A percentile compares a stretch with the other conserved stretches of the same genome.
Conservation (phyloP, 2,329 filamentous ascomycete genomes). For the Hymenoscyphus albidus region DNA sequence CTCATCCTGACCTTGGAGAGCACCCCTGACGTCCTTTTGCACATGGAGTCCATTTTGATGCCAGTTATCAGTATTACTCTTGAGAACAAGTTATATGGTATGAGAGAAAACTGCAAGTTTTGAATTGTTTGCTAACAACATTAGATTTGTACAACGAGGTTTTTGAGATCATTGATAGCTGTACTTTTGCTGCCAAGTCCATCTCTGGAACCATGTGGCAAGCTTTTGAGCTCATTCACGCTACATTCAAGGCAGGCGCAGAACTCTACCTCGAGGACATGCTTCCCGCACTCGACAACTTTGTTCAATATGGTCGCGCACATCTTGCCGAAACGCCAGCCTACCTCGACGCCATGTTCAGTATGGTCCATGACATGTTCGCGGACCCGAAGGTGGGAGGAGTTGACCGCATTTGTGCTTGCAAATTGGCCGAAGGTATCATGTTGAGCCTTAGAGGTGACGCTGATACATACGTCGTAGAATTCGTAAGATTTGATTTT, state of each 20-base stretch:
- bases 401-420: constrained; percentile 93
- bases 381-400: constrained; percentile 86
- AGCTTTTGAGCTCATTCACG: constrained; percentile 93
- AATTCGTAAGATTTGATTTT: constrained; percentile 52
- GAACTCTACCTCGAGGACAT: constrained; percentile 98
- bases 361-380: constrained; percentile 96
- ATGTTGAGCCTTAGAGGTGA: constrained; percentile 91
- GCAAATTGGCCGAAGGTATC: constrained; percentile 94
- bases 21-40: constrained; percentile 89
- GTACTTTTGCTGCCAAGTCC: constrained; percentile 93
- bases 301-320: constrained; percentile 84
- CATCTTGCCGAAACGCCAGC: constrained; percentile 77
- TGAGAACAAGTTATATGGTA: constrained; percentile 94
- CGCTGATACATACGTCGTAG: constrained; percentile 82
- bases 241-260: constrained; percentile 94
- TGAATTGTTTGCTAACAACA: constrained; percentile 24
- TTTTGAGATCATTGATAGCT: constrained; percentile 99
- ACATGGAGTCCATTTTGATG: constrained; percentile 95
- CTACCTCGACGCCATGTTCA: constrained; percentile 83
- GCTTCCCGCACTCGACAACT: constrained; percentile 96
- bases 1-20: constrained; percentile 95
- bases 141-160: constrained; percentile 93
- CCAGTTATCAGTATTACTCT: constrained; percentile 94
- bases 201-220: constrained; percentile 98
- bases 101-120: constrained; percentile 21